Conservation (phyloP, 2,329 filamentous ascomycete genomes). For the Xylaria sp. region DNA sequence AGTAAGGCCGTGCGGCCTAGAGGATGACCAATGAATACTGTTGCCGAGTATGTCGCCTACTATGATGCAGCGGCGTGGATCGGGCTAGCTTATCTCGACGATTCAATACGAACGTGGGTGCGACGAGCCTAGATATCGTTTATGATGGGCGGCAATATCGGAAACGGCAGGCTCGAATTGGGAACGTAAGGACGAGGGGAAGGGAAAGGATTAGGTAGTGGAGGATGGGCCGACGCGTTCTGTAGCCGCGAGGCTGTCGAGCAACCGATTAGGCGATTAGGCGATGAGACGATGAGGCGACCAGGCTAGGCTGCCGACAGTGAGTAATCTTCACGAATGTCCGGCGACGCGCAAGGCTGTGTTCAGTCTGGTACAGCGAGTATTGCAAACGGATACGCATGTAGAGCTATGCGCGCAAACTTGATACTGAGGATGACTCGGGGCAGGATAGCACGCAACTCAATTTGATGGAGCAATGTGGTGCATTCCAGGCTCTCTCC, state of each 20-base stretch:
- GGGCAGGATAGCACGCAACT: background rate
- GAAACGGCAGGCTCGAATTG: slow-evolving; percentile 7
- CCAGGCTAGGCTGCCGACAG: slow-evolving; percentile 25
- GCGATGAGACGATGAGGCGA: slow-evolving; percentile 10
- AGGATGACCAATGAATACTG: background rate
- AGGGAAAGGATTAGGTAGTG: slow-evolving; percentile 9
- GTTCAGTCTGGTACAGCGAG: slow-evolving; percentile 19
- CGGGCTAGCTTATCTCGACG: no score
- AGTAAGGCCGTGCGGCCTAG: background rate
- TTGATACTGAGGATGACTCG: slow-evolving; percentile 3
- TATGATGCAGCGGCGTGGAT: background rate
- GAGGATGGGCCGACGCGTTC: slow-evolving; percentile 22
- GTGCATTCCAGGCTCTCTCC: slow-evolving; percentile 33
- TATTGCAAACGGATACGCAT: slow-evolving; percentile 2
- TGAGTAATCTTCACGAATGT: slow-evolving; percentile 12
- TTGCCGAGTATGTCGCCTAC: background rate
- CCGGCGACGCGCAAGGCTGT: slow-evolving; percentile 21
- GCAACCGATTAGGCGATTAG: background rate
- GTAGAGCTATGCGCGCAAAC: slow-evolving; percentile 12
- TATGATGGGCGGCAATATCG: background rate
- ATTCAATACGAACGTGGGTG: background rate
- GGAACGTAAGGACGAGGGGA: slow-evolving; percentile 1
- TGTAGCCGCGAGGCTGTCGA: slow-evolving; percentile 26
- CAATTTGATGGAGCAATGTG: slow-evolving; percentile 23
- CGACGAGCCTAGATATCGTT: background rate